Evolutionary conservation across 1,139 yeast species (phyloP).

Genomic region (Nematodospora anomalae): DNA sequence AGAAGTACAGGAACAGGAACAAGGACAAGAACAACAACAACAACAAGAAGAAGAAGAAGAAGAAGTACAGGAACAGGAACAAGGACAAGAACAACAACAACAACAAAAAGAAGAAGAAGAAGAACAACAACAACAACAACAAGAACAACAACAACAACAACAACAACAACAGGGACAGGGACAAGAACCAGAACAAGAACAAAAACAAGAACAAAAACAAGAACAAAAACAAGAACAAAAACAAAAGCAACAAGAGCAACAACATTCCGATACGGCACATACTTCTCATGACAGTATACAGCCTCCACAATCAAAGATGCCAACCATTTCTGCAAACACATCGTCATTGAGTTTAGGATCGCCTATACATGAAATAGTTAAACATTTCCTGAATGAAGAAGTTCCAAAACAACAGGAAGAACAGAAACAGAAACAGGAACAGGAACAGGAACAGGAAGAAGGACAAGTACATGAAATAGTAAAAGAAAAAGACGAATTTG

Average conservation of each 20-base stretch:
- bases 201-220: too few relatives aligned
- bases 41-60: too few relatives aligned
- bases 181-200: too few relatives aligned
- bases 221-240: not conserved
- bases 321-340: conserved; percentile 1
- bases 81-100: too few relatives aligned
- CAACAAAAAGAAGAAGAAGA: too few relatives aligned
- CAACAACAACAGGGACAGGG: too few relatives aligned
- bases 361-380: conserved; percentile 14
- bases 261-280: not conserved
- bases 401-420: too few relatives aligned
- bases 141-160: conserved; percentile 1
- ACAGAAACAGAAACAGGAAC: not conserved
- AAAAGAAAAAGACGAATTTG: conserved; percentile 5
- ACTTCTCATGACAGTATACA: not conserved
- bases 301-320: conserved; percentile 1
- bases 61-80: too few relatives aligned
- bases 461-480: not conserved
- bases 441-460: conserved; percentile 1
- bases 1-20: too few relatives aligned
- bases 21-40: too few relatives aligned
- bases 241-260: conserved; percentile 2
- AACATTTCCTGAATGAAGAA: conserved; percentile 8
- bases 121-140: conserved; percentile 1
- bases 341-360: conserved; percentile 14